phyloP scores from a whole-genome alignment of 805 yeast species.

The Nakazawaea wyomingensis region DNA sequence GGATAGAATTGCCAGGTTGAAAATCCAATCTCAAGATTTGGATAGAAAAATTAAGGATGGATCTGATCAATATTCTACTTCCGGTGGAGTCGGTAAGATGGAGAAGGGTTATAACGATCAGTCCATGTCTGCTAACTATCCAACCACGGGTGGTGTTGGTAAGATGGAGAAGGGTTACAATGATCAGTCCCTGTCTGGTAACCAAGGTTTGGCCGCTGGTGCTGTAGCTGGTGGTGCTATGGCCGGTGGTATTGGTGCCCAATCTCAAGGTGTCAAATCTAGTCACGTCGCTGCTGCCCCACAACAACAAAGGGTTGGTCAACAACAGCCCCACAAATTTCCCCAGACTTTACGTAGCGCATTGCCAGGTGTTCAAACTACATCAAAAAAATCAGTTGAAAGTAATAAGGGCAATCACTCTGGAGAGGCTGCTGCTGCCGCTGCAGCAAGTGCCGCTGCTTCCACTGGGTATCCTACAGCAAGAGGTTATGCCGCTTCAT shows the following conservation, averaged over 20 bases:
- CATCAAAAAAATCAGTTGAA: too few relatives aligned
- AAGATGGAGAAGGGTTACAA: slow-evolving; percentile 9
- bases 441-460: neutral
- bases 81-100: slow-evolving; percentile 5
- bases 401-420: too few relatives aligned
- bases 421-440: slow-evolving; percentile 6
- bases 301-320: neutral
- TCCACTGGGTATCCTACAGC: neutral
- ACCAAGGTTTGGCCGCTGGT: neutral
- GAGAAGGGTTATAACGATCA: slow-evolving; percentile 9
- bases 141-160: too few relatives aligned
- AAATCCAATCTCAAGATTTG: slow-evolving; percentile 3
- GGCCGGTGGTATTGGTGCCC: neutral
- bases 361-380: neutral
- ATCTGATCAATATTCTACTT: too few relatives aligned
- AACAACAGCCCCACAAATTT: neutral
- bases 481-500: neutral
- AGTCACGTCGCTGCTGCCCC: neutral
- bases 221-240: slow-evolving; percentile 1
- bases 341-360: neutral
- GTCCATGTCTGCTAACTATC: too few relatives aligned
- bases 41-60: slow-evolving; percentile 3
- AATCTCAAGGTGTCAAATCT: neutral
- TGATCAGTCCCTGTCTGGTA: slow-evolving; percentile 5
- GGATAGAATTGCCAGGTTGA: slow-evolving; percentile 7